Conservation (phyloP, 768 basidiomycete species). For the Boletus pseudopeckii region DNA sequence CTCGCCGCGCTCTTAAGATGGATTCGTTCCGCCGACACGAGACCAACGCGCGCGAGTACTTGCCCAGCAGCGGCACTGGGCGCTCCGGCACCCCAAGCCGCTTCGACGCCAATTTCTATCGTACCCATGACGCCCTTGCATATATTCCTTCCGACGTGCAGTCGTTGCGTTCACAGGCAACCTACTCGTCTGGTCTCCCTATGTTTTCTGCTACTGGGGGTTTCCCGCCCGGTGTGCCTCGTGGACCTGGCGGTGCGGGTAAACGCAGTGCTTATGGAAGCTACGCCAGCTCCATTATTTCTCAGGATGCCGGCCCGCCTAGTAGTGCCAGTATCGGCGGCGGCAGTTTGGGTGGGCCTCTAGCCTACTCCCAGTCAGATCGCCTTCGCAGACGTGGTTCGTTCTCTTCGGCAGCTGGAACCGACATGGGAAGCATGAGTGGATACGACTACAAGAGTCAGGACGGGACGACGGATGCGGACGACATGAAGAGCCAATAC, state of each 20-base stretch:
- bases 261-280: conserved; percentile 76
- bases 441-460: conserved; percentile 86
- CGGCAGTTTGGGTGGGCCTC: conserved; percentile 43
- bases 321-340: conserved; percentile 58
- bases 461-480: conserved; percentile 73
- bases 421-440: conserved; percentile 75
- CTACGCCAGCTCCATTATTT: conserved; percentile 91
- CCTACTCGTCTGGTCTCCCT: conserved; percentile 88
- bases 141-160: conserved; percentile 96
- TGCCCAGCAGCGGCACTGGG: conserved; percentile 37
- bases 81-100: conserved; percentile 90
- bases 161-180: conserved; percentile 94
- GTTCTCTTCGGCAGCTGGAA: conserved; percentile 71
- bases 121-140: conserved; percentile 88
- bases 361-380: conserved; percentile 91
- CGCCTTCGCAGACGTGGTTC: conserved; percentile 75
- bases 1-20: conserved; percentile 88
- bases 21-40: conserved; percentile 94
- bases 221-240: conserved; percentile 64
- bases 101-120: conserved; percentile 94
- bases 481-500: conserved; percentile 89
- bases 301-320: conserved; percentile 79
- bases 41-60: conserved; percentile 82
- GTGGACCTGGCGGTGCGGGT: conserved; percentile 53
- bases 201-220: conserved; percentile 72